Base-by-base conservation (phyloP, 345 rosid genomes). In the Moricandia moricandioides region DNA sequence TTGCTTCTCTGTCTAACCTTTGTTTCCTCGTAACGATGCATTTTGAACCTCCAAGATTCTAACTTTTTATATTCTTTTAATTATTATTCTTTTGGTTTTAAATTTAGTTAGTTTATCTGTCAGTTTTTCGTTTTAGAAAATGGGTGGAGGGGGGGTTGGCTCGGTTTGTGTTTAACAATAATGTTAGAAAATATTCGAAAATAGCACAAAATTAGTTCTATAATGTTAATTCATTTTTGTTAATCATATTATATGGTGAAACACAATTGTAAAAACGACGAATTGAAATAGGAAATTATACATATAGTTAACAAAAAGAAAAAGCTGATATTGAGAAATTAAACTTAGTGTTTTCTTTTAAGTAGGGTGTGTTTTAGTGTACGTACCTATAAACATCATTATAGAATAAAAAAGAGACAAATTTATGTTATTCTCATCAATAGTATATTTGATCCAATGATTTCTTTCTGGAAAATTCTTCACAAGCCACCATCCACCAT, bases 1-100 rank as follows among this genome's bases (percentile, higher is more conserved):
- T 62, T 18, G 74, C 10, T 69, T 76, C 74, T 54, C 70, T 55
- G 70, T 76, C 34, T 1, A 27, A 62, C 65, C 59, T 55, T 76
- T 14, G 66, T 70, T 69, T 69, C 54, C 71, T 76, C 75, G 2
- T 69, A 76, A 76, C 74, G 51, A 55, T 31, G 45, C 7, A 64
- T 73, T 61, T 73, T n/a, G 62, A 55, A 40, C 72, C 66, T 74
- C 24, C 5, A 76, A 26, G 29, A 27, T 17, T 62, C 67, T 18
- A 60, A 31, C 59, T 30, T 71, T 9, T 34, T 21, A 1, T 34
- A 34, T 54, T 55, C n/a, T 33, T 5, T 7, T 58, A 27, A 29
- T 3, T 60, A 1, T 49, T 51, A 18, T 60, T 34, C 8, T 49
- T 4, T 37, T 49, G 0, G 16, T 59, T 62, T 54, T 69, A 69